Base-by-base conservation (phyloP, 129 eudicot genomes). In the Arctium minus region DNA sequence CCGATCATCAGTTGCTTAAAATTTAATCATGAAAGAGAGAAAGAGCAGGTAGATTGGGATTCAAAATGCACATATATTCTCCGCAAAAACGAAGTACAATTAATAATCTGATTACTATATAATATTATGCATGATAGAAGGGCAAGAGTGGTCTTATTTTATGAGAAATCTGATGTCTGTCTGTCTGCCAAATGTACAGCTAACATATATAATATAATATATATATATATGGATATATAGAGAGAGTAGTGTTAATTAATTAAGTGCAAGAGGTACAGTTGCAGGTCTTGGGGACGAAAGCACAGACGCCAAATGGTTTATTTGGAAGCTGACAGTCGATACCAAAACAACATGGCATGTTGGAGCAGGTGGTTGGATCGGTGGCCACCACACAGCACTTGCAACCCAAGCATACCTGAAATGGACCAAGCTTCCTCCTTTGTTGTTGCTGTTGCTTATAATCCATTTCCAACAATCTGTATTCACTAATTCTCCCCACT, bases 261-360 rank as follows among this genome's bases (percentile, higher is more conserved):
- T 69, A 71, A 56, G 27, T 83, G 70, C 90, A 87, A 73, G 78
- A 73, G 74, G 88, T 87, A 78, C 90, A 87, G 79, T 81, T 87
- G 77, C 88, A 87, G 65, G 86, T 80, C 75, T 84, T 87, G 81
- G 90, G 90, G 67, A 87, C 86, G 53, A 87, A 87, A 81, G 90
- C 88, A 46, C 90, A 87, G 3, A 87, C 90, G 15, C 88, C 90
- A 75, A 84, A 87, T 12, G 90, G 88, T 75, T 87, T 87, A 76
- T 87, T 87, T 2, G 90, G 90, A 78, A 87, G 90, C 86, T 87
- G 90, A 76, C 90, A 87, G 10, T 87, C 90, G 6, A 87, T 87
- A 12, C 90, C 90, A 56, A 87, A 87, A 36, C 90, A 87, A 31
- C 88, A 87, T 9, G 90, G 88, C 86, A 87, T 78, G 81, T 84